Percentiles rank a stretch among this genome's conserved stretches.
Evolutionary conservation across 225 moss, liverwort and hornwort species (phyloP).

Genomic region (Sphagnum tenellum): DNA sequence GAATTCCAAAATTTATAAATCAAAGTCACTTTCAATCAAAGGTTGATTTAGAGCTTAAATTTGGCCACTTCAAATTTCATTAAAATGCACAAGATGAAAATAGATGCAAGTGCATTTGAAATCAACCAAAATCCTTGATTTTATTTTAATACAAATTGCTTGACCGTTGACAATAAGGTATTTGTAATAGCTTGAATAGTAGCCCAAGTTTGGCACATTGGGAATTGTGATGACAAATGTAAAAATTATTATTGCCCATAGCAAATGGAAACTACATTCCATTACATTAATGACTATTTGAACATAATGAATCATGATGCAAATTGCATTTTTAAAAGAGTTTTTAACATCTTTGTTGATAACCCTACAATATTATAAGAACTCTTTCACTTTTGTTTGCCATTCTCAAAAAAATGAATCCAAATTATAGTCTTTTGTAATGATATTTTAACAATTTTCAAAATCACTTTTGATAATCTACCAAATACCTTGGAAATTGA

Average conservation of each 20-base stretch:
- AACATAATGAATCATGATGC: background rate
- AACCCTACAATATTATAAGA: background rate
- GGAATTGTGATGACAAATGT: background rate
- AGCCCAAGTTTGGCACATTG: background rate
- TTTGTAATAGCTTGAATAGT: background rate
- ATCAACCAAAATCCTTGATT: background rate
- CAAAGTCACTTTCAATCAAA: too few species aligned
- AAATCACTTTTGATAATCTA: background rate
- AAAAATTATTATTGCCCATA: background rate
- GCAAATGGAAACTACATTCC: background rate
- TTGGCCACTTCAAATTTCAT: background rate
- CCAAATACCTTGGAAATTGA: background rate
- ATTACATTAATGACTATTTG: background rate
- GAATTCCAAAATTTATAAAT: background rate
- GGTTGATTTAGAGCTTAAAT: background rate
- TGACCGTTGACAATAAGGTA: background rate
- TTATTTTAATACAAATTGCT: background rate
- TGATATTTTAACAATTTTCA: background rate
- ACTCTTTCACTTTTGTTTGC: background rate
- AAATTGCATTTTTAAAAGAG: background rate
- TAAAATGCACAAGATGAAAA: background rate
- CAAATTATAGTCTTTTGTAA: background rate
- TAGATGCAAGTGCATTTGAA: background rate
- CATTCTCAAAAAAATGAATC: background rate
- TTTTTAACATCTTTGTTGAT: background rate